A percentile compares a stretch with the other conserved stretches of the same genome.
Conservation (phyloP, 2,329 filamentous ascomycete species). For the Calonectria naviculata region DNA sequence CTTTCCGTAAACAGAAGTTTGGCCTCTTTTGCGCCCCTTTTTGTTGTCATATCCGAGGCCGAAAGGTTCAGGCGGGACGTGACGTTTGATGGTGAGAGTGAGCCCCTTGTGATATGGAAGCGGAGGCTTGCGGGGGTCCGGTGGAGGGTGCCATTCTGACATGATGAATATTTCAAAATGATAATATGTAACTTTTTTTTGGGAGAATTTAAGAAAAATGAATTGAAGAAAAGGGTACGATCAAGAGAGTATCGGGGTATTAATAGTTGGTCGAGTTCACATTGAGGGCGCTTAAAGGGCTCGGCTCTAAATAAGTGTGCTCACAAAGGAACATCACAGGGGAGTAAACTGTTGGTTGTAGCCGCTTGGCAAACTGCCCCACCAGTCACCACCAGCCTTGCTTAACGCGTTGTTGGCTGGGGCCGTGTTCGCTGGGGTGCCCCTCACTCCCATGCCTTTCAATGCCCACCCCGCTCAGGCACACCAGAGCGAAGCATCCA, state of each 20-base stretch:
- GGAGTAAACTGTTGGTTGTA: background rate
- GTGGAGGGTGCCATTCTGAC: background rate
- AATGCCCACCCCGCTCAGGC: background rate
- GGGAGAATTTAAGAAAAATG: no score
- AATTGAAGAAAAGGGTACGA: no score
- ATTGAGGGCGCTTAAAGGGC: background rate
- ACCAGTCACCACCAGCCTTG: no score
- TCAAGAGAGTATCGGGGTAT: no score
- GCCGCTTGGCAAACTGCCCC: background rate
- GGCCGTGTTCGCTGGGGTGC: background rate
- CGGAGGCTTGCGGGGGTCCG: background rate
- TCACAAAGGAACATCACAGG: background rate
- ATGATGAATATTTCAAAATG: background rate
- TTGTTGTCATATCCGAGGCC: background rate
- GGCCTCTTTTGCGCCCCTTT: background rate
- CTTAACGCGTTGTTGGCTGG: no score
- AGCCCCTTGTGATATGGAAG: background rate
- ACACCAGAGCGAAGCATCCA: conserved; percentile 12
- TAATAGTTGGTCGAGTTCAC: background rate
- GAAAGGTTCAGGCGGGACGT: background rate
- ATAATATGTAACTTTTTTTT: no score
- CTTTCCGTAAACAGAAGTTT: background rate
- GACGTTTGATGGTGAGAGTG: background rate
- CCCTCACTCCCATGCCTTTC: background rate
- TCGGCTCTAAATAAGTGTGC: background rate